Evolutionary conservation across 1,284 basidiomycete genomes (phyloP).

Genomic region (Trichosporon sp.): DNA sequence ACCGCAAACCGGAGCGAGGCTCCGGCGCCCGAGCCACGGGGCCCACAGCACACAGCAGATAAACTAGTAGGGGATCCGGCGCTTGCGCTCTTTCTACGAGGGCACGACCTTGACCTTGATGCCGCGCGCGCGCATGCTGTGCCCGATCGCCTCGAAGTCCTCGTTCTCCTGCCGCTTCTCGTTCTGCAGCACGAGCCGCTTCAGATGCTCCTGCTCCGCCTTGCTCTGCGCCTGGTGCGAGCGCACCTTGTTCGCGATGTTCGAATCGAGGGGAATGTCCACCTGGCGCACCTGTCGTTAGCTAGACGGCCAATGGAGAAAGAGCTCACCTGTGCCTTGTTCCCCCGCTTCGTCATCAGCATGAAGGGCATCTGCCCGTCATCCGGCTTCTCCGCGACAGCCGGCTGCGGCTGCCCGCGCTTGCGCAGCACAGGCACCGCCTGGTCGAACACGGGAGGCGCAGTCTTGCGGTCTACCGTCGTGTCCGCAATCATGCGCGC

Average conservation of each 20-base stretch:
- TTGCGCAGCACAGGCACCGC: slow-evolving; percentile 63
- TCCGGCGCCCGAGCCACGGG: too few relatives aligned
- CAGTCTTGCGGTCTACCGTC: slow-evolving; percentile 73
- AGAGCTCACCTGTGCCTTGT: slow-evolving; percentile 77
- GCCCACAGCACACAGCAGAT: too few relatives aligned
- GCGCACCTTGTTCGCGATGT: slow-evolving; percentile 81
- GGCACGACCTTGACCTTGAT: slow-evolving; percentile 36
- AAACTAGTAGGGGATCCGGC: background rate
- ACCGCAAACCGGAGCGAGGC: too few relatives aligned
- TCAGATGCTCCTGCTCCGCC: slow-evolving; percentile 91
- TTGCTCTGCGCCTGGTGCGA: slow-evolving; percentile 85
- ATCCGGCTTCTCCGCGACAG: slow-evolving; percentile 9
- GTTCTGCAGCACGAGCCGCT: slow-evolving; percentile 65
- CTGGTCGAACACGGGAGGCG: slow-evolving; percentile 76
- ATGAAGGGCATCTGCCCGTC: slow-evolving; percentile 77
- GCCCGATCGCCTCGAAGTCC: slow-evolving; percentile 29
- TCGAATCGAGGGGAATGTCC: slow-evolving; percentile 77
- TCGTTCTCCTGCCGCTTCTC: slow-evolving; percentile 47
- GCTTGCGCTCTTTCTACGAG: slow-evolving; percentile 9
- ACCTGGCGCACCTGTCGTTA: slow-evolving; percentile 66
- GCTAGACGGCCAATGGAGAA: background rate
- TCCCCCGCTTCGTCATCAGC: slow-evolving; percentile 86
- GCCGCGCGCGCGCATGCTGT: slow-evolving; percentile 33
- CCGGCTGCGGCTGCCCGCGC: slow-evolving; percentile 40
- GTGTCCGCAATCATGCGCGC: slow-evolving; percentile 90